Percentiles rank a stretch among this genome's conserved stretches.
Evolutionary conservation across 139 green algal species (phyloP).

Genomic region (Chlamydomonas sp.): DNA sequence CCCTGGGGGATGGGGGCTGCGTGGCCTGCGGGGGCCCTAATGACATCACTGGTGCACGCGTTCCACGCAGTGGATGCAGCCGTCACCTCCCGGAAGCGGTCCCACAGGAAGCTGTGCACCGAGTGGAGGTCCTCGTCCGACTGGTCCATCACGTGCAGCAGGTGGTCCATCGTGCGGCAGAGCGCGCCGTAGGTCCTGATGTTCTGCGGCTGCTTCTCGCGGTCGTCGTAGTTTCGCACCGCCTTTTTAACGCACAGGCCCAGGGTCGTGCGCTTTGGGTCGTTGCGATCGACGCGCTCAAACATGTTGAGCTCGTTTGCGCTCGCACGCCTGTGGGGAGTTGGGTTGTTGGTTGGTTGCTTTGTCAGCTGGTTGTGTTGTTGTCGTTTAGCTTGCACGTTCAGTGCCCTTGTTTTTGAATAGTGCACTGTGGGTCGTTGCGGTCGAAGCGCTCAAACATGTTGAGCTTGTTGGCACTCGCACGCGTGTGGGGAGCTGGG

Average conservation of each 20-base stretch:
- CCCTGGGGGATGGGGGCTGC: too few relatives aligned
- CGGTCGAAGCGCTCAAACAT: slow-evolving; percentile 57
- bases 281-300: slow-evolving; percentile 43
- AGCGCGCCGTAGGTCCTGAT: slow-evolving; percentile 66
- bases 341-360: too few relatives aligned
- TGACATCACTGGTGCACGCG: too few relatives aligned
- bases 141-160: slow-evolving; percentile 56
- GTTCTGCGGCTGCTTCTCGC: slow-evolving; percentile 33
- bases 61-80: too few relatives aligned
- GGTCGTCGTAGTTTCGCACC: slow-evolving; percentile 54
- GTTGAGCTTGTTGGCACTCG: too few relatives aligned
- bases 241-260: slow-evolving; percentile 68
- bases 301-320: slow-evolving; percentile 64
- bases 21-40: too few relatives aligned
- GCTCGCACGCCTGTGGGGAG: too few relatives aligned
- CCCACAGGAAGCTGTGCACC: slow-evolving; percentile 82
- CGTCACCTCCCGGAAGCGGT: slow-evolving; percentile 66
- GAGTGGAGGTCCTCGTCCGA: slow-evolving; percentile 26
- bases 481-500: too few relatives aligned
- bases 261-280: slow-evolving; percentile 30
- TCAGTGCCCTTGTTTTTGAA: too few relatives aligned
- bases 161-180: slow-evolving; percentile 58
- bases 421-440: slow-evolving; percentile 32
- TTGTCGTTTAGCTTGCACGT: too few relatives aligned
- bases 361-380: too few relatives aligned